Conservation (phyloP, 345 rosid genomes). For the Clausena lansium region DNA sequence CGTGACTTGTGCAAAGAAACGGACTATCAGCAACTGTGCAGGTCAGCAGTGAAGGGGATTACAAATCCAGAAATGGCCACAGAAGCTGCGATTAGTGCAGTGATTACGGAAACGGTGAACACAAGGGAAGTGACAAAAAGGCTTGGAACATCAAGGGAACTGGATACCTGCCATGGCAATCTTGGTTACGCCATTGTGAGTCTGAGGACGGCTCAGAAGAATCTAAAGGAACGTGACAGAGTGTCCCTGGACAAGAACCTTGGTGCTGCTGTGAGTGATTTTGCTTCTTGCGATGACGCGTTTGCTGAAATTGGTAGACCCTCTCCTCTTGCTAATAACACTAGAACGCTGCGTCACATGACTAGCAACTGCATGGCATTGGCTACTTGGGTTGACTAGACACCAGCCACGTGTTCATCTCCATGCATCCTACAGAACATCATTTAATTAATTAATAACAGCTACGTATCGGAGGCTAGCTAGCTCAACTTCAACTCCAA, state of each 20-base stretch:
- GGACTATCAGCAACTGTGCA: constrained; percentile 19
- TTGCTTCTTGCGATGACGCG: not conserved
- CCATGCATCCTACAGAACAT: not conserved
- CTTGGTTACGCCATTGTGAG: constrained; percentile 28
- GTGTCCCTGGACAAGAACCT: not conserved
- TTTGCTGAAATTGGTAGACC: not conserved
- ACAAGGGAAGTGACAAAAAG: not conserved
- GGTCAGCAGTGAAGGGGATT: constrained; percentile 22
- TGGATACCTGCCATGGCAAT: constrained; percentile 26
- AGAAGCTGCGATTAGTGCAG: constrained; percentile 23
- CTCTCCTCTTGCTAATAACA: constrained; percentile 5
- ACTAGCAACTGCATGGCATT: constrained; percentile 5
- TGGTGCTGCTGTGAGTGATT: not conserved
- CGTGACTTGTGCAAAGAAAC: constrained; percentile 23
- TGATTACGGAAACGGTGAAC: constrained; percentile 14
- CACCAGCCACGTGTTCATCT: no score
- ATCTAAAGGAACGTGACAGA: not conserved
- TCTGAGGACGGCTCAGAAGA: constrained; percentile 21
- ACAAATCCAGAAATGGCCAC: constrained; percentile 25
- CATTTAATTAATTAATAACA: no score
- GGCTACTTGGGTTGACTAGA: not conserved
- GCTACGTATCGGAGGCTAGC: no score
- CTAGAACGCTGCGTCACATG: not conserved
- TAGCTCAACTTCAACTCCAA: no score
- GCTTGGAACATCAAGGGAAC: not conserved